These are phyloP conservation scores for Wickerhamomyces sp. DNA, from an alignment of 1,139 yeast species.

Conservation along the genomic window DNA sequence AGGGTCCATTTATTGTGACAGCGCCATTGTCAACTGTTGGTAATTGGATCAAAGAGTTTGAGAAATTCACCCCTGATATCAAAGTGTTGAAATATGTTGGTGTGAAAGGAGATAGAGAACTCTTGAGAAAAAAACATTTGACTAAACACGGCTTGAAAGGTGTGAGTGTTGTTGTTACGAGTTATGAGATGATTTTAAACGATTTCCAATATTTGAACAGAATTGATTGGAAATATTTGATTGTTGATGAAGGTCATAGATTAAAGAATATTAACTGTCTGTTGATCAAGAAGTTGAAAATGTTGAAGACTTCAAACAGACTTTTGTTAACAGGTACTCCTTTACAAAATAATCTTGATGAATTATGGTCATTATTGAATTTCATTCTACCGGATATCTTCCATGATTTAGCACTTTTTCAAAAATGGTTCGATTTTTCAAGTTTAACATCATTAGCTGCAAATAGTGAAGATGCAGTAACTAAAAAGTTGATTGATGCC, in stretches of 20 bases:
- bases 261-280: constrained; percentile 77
- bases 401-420: constrained; percentile 82
- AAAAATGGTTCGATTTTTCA: constrained; percentile 88
- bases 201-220: constrained; percentile 52
- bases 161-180: constrained; percentile 56
- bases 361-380: constrained; percentile 85
- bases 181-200: constrained; percentile 73
- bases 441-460: constrained; percentile 35
- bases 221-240: constrained; percentile 71
- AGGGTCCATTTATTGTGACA: constrained; percentile 81
- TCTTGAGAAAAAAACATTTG: constrained; percentile 34
- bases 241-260: constrained; percentile 96
- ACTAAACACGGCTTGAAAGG: constrained; percentile 11
- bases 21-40: constrained; percentile 86
- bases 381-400: constrained; percentile 90
- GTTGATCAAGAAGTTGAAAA: constrained; percentile 65
- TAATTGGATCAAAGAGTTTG: constrained; percentile 76
- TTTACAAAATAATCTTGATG: constrained; percentile 80
- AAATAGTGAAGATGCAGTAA: constrained; percentile 26
- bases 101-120: constrained; percentile 46
- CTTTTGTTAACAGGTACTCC: constrained; percentile 90
- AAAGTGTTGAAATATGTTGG: constrained; percentile 67
- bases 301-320: constrained; percentile 61
- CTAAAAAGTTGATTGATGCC: constrained; percentile 45
- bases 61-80: constrained; percentile 67